Conservation (phyloP, 148 eudicot genomes). For the Rhododendron ovatum region DNA sequence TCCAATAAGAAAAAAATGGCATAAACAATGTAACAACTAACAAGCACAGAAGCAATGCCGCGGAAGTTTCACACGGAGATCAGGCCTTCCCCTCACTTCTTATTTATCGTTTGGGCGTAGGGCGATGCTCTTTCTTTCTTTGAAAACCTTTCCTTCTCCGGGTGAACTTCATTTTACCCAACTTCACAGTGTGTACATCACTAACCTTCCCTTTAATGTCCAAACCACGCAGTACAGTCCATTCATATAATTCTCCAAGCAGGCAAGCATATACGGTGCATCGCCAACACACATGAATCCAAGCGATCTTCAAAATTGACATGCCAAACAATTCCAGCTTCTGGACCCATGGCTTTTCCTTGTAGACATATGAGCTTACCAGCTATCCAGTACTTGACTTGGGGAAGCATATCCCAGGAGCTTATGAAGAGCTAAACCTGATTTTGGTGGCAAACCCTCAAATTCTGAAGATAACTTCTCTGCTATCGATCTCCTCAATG, state of each 20-base stretch:
- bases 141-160: neutral
- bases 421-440: conserved; percentile 67
- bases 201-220: neutral
- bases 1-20: neutral
- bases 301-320: neutral
- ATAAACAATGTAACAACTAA: neutral
- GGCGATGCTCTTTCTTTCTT: neutral
- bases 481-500: conserved; percentile 23
- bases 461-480: conserved; percentile 36
- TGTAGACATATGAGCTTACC: neutral
- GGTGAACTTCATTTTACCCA: neutral
- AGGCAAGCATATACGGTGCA: neutral
- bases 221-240: neutral
- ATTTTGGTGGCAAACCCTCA: conserved; percentile 34
- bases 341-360: neutral
- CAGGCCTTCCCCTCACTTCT: neutral
- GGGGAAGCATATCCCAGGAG: conserved; percentile 87
- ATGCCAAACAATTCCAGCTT: neutral
- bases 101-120: neutral
- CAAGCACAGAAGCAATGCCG: neutral
- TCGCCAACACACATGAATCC: neutral
- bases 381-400: conserved; percentile 25
- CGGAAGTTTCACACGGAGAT: neutral
- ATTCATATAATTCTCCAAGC: neutral
- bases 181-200: neutral